Evolutionary conservation across 345 rosid genomes (phyloP).

Genomic region (Salix exigua): DNA sequence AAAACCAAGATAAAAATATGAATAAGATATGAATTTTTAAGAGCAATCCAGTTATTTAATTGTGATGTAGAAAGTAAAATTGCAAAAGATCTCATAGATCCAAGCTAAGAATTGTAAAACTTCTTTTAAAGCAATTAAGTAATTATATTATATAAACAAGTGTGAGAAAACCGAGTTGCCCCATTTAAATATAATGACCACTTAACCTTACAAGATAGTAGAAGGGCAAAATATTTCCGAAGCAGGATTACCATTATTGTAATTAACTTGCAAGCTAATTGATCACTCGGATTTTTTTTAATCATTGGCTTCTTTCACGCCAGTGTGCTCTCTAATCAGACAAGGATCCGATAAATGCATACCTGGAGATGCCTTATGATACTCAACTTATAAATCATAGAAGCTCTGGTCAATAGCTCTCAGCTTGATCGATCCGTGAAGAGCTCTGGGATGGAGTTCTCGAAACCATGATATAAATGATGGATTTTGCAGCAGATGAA

Average conservation of each 20-base stretch:
- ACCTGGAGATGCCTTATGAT: not conserved
- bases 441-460: not conserved
- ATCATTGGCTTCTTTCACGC: conserved; percentile 18
- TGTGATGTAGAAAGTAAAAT: no score
- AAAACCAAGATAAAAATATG: no score
- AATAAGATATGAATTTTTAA: no score
- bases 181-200: no score
- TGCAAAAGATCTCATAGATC: no score
- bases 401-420: not conserved
- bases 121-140: no score
- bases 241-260: conserved; percentile 8
- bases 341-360: not conserved
- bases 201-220: no score
- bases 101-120: no score
- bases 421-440: not conserved
- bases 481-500: not conserved
- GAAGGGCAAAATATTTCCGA: not conserved
- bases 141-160: no score
- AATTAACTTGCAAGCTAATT: not conserved
- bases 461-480: no score
- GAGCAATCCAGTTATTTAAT: no score
- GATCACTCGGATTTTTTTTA: not conserved
- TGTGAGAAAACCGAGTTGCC: no score
- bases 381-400: not conserved
- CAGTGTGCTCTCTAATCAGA: not conserved